These are phyloP conservation scores for Herpetomonas samuelpessoai DNA, from an alignment of 208 protist genomes.

Conservation along the genomic window DNA sequence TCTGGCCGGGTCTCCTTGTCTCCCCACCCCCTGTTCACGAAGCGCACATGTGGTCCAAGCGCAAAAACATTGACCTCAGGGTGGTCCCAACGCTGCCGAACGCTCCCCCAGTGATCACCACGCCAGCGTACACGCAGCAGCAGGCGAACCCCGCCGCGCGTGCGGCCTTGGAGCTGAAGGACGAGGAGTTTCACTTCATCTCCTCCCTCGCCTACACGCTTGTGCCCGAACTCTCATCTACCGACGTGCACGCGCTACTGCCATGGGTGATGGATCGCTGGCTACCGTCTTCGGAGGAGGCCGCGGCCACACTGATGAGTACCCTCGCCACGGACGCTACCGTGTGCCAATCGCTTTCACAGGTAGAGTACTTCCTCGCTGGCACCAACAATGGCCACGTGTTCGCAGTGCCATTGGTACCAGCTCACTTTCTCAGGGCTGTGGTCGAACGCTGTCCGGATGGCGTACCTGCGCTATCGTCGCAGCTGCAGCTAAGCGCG, in stretches of 20 bases:
- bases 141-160: conserved; percentile 6
- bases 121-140: neutral
- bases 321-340: neutral
- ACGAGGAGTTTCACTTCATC: conserved; percentile 46
- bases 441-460: conserved; percentile 5
- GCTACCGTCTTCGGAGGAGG: neutral
- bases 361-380: conserved; percentile 80
- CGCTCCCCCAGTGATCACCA: neutral
- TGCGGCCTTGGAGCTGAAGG: conserved; percentile 14
- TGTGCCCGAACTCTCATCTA: conserved; percentile 22
- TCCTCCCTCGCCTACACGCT: conserved; percentile 53
- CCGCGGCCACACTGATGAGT: neutral
- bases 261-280: conserved; percentile 32
- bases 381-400: conserved; percentile 66
- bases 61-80: neutral
- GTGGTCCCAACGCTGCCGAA: neutral
- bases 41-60: neutral
- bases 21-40: too few species aligned
- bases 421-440: conserved; percentile 31
- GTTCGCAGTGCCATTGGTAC: conserved; percentile 58
- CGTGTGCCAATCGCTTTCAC: conserved; percentile 31
- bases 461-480: neutral
- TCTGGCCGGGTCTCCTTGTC: too few species aligned
- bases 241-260: conserved; percentile 29
- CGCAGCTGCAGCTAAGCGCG: neutral